phyloP scores from a whole-genome alignment of 345 rosid genomes.

The Hibiscus syriacus region DNA sequence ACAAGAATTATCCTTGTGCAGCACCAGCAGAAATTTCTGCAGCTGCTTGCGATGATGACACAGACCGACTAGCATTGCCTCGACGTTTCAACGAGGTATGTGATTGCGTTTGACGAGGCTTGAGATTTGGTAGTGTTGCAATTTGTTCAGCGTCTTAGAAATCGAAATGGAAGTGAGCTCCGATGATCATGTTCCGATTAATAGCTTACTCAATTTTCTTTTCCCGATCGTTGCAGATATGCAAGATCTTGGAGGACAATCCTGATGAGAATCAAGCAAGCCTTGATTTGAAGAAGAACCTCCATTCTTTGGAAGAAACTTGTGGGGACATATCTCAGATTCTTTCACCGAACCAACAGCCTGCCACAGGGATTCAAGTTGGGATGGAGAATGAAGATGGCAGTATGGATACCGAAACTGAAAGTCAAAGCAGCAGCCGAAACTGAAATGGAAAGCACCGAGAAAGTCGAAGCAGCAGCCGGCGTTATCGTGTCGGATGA shows the following conservation, averaged over 20 bases:
- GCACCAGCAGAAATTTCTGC: conserved; percentile 53
- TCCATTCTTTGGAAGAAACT: not conserved
- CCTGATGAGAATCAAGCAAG: conserved; percentile 26
- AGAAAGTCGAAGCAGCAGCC: too few species aligned
- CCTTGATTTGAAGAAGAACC: conserved; percentile 11
- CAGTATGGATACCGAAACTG: too few species aligned
- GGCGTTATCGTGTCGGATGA: too few species aligned
- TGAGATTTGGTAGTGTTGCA: not conserved
- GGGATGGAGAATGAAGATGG: too few species aligned
- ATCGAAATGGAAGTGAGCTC: too few species aligned
- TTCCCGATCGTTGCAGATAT: conserved; percentile 42
- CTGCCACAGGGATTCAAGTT: too few species aligned
- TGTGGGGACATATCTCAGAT: not conserved
- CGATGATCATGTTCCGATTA: not conserved
- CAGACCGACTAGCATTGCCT: conserved; percentile 48
- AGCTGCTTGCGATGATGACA: conserved; percentile 50
- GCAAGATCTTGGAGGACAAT: conserved; percentile 48
- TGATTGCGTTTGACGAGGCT: conserved; percentile 1
- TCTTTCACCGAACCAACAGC: too few species aligned
- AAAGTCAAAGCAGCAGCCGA: too few species aligned
- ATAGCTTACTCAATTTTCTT: conserved; percentile 21
- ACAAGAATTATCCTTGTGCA: conserved; percentile 22
- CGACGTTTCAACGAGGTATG: conserved; percentile 56
- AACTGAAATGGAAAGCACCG: too few species aligned
- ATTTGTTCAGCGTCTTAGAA: not conserved